A percentile compares a stretch with the other conserved stretches of the same genome.
Evolutionary conservation across 805 yeast genomes (phyloP).

Genomic region (Metschnikowia cerradonensis): DNA sequence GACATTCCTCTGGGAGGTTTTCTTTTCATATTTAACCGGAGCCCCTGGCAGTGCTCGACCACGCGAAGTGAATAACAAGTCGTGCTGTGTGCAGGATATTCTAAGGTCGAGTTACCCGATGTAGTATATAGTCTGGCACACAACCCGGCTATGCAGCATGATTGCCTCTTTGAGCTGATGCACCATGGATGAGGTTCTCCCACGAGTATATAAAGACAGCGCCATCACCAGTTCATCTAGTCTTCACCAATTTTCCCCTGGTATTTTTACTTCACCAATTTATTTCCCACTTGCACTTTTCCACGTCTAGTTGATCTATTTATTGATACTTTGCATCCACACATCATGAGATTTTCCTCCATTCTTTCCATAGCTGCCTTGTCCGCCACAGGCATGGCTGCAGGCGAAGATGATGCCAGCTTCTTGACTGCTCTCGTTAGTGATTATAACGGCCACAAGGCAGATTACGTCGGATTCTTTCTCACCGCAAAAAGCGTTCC

Average conservation of each 20-base stretch:
- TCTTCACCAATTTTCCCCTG: no score
- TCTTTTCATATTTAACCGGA: neutral
- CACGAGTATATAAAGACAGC: neutral
- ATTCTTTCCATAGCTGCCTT: conserved; percentile 10
- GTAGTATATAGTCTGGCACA: neutral
- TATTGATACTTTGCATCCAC: neutral
- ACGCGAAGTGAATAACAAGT: neutral
- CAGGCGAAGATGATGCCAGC: conserved; percentile 11
- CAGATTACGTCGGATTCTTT: conserved; percentile 30
- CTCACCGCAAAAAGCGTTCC: conserved; percentile 27
- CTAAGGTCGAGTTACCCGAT: neutral
- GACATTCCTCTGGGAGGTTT: neutral
- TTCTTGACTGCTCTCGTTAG: conserved; percentile 35
- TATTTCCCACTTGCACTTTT: no score
- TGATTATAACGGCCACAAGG: conserved; percentile 30
- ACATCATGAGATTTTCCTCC: conserved; percentile 19
- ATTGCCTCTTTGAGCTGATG: neutral
- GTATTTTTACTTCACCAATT: no score
- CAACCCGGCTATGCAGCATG: neutral
- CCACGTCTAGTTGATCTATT: neutral
- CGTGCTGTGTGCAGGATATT: neutral
- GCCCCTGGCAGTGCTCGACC: neutral
- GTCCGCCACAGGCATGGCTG: conserved; percentile 9
- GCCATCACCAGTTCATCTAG: neutral
- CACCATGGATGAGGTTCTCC: neutral